A percentile compares a stretch with the other conserved stretches of the same genome.
Conservation (phyloP, 2,329 filamentous ascomycete genomes). For the Periconia digitata region DNA sequence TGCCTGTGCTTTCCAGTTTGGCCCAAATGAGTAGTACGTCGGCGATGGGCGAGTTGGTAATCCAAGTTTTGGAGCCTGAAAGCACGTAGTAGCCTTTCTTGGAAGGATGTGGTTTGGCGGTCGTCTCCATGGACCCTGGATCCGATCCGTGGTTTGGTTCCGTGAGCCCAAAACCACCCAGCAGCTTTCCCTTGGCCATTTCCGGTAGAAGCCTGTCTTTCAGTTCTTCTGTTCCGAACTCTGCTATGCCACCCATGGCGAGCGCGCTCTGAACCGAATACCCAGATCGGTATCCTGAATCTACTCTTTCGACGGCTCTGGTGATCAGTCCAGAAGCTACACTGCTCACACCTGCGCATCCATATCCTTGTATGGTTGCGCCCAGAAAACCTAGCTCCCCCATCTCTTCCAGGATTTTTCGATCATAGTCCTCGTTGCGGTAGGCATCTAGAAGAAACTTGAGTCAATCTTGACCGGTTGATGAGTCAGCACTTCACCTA, state of each 20-base stretch:
- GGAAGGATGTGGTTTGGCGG: conserved; percentile 78
- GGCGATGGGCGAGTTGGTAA: conserved; percentile 89
- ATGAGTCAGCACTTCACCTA: conserved; percentile 44
- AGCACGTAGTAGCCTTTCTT: conserved; percentile 81
- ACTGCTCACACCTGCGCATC: conserved; percentile 82
- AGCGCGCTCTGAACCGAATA: conserved; percentile 93
- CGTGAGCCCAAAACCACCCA: conserved; percentile 87
- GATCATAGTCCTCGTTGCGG: conserved; percentile 83
- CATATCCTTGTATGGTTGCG: conserved; percentile 83
- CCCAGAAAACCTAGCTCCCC: conserved; percentile 87
- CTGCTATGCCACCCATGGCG: conserved; percentile 90
- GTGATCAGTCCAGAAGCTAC: conserved; percentile 90
- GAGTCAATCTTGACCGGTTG: not conserved
- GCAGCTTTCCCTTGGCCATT: conserved; percentile 78
- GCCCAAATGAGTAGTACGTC: conserved; percentile 90
- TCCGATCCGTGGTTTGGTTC: conserved; percentile 94
- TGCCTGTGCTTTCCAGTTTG: conserved; percentile 85
- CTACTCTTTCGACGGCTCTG: conserved; percentile 84
- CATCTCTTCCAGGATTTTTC: conserved; percentile 86
- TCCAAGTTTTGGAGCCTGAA: conserved; percentile 89
- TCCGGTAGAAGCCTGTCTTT: conserved; percentile 81
- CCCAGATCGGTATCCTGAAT: conserved; percentile 87
- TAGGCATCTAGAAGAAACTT: conserved; percentile 67
- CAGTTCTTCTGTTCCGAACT: conserved; percentile 82
- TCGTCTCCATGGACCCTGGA: conserved; percentile 86